phyloP scores from a whole-genome alignment of 2,329 filamentous ascomycete genomes.

The Keithomyces neogunnii region DNA sequence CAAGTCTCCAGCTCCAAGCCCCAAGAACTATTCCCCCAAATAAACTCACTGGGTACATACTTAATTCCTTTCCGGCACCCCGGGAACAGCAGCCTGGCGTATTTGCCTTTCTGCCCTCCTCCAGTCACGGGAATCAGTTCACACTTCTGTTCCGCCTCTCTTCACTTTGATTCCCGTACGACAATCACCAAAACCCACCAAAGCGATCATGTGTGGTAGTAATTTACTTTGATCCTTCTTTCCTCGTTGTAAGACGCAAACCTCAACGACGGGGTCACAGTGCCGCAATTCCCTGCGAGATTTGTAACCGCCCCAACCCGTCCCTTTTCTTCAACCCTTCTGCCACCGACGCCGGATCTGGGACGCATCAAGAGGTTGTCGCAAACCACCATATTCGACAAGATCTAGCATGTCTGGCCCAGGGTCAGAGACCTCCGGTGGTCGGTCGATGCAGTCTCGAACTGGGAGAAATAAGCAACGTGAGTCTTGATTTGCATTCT shows the following conservation, averaged over 20 bases:
- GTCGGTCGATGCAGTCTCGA: conserved; percentile 62
- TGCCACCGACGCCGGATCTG: conserved; percentile 2
- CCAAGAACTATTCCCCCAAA: no score
- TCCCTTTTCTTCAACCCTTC: not conserved
- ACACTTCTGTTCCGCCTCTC: conserved; percentile 4
- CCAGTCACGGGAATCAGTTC: conserved; percentile 3
- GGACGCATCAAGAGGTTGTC: conserved; percentile 1
- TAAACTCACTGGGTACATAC: not conserved
- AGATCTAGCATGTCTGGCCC: conserved; percentile 25
- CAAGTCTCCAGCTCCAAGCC: no score
- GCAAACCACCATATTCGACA: conserved; percentile 7
- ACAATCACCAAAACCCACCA: conserved; percentile 5
- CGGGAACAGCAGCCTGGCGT: conserved; percentile 7
- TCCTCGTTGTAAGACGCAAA: conserved; percentile 8
- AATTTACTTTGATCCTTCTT: conserved; percentile 10
- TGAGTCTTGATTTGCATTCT: conserved; percentile 40
- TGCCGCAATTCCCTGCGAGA: conserved; percentile 8
- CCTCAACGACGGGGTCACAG: conserved; percentile 7
- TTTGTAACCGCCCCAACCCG: conserved; percentile 5
- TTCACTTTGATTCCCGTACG: conserved; percentile 4
- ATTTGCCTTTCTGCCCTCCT: conserved; percentile 8
- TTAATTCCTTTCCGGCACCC: conserved; percentile 7
- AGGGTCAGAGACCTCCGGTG: conserved; percentile 25
- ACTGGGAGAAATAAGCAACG: conserved; percentile 72
- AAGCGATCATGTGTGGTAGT: conserved; percentile 9